Conservation (phyloP, 805 yeast genomes). For the Candida sanyiensis region DNA sequence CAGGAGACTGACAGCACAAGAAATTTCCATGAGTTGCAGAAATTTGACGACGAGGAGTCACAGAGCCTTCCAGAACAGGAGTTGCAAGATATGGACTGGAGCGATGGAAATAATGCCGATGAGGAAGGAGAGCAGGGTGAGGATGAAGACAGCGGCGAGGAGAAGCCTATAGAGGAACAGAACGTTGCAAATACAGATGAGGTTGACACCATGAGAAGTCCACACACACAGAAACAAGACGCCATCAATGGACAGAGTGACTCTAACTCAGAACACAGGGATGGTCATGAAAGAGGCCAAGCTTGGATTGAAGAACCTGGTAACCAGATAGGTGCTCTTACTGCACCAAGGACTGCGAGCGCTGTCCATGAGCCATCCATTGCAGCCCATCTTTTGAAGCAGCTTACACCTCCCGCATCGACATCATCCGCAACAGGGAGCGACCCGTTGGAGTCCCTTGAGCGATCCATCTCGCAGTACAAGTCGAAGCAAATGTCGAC, state of each 20-base stretch:
- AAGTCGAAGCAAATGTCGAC: constrained; percentile 3
- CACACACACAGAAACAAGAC: no score
- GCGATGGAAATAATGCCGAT: background rate
- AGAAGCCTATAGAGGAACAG: no score
- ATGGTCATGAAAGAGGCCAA: background rate
- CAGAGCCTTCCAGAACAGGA: background rate
- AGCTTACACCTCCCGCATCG: background rate
- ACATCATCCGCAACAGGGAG: background rate
- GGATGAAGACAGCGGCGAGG: no score
- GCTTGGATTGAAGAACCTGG: no score
- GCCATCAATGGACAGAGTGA: no score
- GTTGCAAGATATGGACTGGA: background rate
- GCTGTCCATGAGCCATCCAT: no score
- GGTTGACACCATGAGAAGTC: no score
- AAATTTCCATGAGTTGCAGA: background rate
- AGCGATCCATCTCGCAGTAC: constrained; percentile 7
- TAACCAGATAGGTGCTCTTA: no score
- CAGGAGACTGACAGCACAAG: no score
- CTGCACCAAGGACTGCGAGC: no score
- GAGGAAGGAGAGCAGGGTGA: no score
- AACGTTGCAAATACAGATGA: no score
- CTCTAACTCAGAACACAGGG: background rate
- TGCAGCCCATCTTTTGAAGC: background rate
- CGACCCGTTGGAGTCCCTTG: constrained; percentile 6
- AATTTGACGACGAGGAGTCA: background rate